Base-by-base conservation (phyloP, 1,284 basidiomycete species). In the Moesziomyces aphidis region DNA sequence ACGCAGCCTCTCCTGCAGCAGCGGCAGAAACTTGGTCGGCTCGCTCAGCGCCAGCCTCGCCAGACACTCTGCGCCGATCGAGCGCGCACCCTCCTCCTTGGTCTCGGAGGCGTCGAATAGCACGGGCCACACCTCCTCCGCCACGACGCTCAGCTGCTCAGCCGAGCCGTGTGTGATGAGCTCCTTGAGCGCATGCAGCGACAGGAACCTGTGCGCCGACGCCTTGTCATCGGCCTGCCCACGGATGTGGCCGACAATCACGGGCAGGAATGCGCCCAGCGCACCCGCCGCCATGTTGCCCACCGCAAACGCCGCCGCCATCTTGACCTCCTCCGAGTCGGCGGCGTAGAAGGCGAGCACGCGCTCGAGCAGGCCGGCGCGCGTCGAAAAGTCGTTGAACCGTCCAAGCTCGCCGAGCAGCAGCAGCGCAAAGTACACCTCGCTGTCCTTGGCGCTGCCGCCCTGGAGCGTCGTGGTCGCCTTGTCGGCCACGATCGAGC, bases 281-380 rank as follows among this genome's bases (percentile, higher is more conserved):
- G 94, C 94, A 3, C 95, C 95, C 36, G 97, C 94, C 7, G 95
- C 92, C 71, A 99, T 93, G 84, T 97, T 98, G 42, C 95, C 94
- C 91, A 81, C 58, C 22, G 49, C 53, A 46, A 83, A 80, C 1
- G 76, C 75, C 26, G 76, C 78, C 3, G 77, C 80, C 50, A 72
- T 63, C 57, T 75, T 79, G 55, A 81, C 73, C 46, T 81, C 80
- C 47, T 81, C 75, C 31, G 76, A 71, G 13, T 75, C 65, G 19
- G 58, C 61, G 4, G 55, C 55, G 59, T 77, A 64, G 31, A 63
- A 54, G 21, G 62, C 59, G 42, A 78, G 43, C 24, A 73, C 81
- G 68, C 78, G 80, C 54, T 67, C 49, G 28, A 78, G 46, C 21
- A 54, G 64, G 0, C 55, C 58, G 3, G 42, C 50, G 9, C 59